A percentile compares a stretch with the other conserved stretches of the same genome.
These are phyloP conservation scores for Pelargonium citronellum DNA, from an alignment of 441 rosid species.

Conservation along the genomic window DNA sequence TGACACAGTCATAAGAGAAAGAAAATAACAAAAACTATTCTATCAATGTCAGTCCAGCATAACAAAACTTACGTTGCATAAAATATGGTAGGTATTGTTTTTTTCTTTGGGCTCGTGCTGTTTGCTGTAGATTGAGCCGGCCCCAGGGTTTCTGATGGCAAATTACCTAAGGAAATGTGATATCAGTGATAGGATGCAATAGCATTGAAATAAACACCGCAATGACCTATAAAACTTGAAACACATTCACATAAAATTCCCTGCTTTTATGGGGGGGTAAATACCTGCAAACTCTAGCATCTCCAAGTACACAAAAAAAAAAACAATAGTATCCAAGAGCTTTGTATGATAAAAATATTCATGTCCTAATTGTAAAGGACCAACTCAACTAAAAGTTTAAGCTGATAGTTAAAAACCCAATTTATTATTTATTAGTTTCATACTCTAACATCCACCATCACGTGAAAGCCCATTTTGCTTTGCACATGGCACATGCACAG, in stretches of 20 bases:
- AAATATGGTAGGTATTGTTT: slow-evolving; percentile 51
- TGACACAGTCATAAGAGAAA: not conserved
- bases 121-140: slow-evolving; percentile 33
- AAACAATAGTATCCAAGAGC: too few relatives aligned
- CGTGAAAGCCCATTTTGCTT: too few relatives aligned
- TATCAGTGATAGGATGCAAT: not conserved
- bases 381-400: too few relatives aligned
- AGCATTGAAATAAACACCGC: too few relatives aligned
- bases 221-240: too few relatives aligned
- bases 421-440: too few relatives aligned
- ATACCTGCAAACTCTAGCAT: not conserved
- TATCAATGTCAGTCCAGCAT: not conserved
- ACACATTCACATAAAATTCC: not conserved
- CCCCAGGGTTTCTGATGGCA: slow-evolving; percentile 32
- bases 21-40: not conserved
- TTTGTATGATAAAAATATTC: too few relatives aligned
- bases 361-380: too few relatives aligned
- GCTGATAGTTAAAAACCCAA: too few relatives aligned
- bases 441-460: too few relatives aligned
- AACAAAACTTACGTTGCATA: slow-evolving; percentile 67
- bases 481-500: too few relatives aligned
- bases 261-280: not conserved
- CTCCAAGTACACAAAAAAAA: not conserved
- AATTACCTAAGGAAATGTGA: slow-evolving; percentile 30
- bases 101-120: slow-evolving; percentile 49